phyloP scores from a whole-genome alignment of 345 rosid genomes.

The Citrus australasica region DNA sequence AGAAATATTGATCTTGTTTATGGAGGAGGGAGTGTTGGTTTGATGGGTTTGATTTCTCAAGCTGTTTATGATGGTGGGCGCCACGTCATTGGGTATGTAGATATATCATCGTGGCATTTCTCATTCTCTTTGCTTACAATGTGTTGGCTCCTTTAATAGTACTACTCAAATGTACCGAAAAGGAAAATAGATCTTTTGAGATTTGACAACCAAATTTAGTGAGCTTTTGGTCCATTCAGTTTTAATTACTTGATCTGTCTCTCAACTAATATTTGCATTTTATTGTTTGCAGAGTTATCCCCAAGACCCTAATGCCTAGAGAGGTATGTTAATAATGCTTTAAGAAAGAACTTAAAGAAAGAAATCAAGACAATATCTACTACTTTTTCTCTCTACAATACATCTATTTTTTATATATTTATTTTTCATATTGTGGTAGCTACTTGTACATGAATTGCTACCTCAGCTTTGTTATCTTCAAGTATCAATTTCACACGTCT shows the following conservation, averaged over 20 bases:
- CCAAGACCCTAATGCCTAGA: slow-evolving; percentile 68
- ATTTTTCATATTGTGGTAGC: slow-evolving; percentile 27
- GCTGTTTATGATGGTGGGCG: slow-evolving; percentile 84
- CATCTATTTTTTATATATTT: background rate
- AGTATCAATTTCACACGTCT: slow-evolving; percentile 29
- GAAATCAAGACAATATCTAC: background rate
- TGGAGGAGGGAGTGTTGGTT: slow-evolving; percentile 93
- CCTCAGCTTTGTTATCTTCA: slow-evolving; percentile 61
- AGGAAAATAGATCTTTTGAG: background rate
- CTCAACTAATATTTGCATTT: slow-evolving; percentile 26
- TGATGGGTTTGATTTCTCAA: slow-evolving; percentile 90
- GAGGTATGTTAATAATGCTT: slow-evolving; percentile 44
- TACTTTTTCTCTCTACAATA: background rate
- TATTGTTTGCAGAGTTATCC: slow-evolving; percentile 60
- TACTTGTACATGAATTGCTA: slow-evolving; percentile 38
- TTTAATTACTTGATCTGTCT: background rate
- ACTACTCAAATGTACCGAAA: background rate
- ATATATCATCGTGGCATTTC: background rate
- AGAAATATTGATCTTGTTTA: slow-evolving; percentile 89
- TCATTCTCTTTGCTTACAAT: background rate
- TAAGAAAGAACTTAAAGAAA: background rate
- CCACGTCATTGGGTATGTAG: slow-evolving; percentile 70
- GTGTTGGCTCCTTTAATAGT: background rate
- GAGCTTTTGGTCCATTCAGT: too few relatives aligned
- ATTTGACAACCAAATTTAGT: background rate